Base-by-base conservation (phyloP, 768 basidiomycete genomes). In the Thelephora aurantiotincta region DNA sequence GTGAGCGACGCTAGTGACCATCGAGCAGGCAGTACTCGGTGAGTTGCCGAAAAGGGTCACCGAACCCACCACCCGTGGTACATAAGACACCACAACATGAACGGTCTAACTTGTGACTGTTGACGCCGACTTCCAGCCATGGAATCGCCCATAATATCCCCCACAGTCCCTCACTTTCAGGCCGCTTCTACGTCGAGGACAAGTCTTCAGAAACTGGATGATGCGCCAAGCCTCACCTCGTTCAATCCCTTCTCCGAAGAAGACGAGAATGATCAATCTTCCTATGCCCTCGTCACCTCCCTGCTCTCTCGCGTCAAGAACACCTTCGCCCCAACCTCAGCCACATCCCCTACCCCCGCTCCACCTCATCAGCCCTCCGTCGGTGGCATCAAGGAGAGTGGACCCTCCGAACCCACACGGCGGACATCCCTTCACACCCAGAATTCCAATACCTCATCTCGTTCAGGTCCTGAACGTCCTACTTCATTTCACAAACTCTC, bases 171-270 rank as follows among this genome's bases (percentile, higher is more conserved):
- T 57, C 58, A 48, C 6, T 36, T 50, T 1, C 52, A 56, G 13
- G 65, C 66, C 14, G 71, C 74, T 11, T 75, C 73, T 18, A 68
- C 78, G 57, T 82, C 81, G 11, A 71, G 78, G 54, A 78, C 76
- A 61, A 78, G 71, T 60, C 72, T 73, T 30, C 79, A 72, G 56
- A 61, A 67, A 7, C 61, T 52, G 16, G 69, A 80, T 45, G 86
- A 86, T 68, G 72, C 80, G 38, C 72, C 74, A 41, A 77, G 78
- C 57, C 65, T 92, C 48, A 92, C 90, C 23, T 85, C 85, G 44
- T 89, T 84, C 71, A 91, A 91, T 60, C 87, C 87, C 5, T 92
- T 90, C 67, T 78, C 84, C n/a, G 86, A 89, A 58, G 90, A 92
- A 60, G 88, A 91, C 59, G 89, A 91, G 63, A 77, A 87, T 58